Base-by-base conservation (phyloP, 768 basidiomycete genomes). In the Boletus coccyginus region DNA sequence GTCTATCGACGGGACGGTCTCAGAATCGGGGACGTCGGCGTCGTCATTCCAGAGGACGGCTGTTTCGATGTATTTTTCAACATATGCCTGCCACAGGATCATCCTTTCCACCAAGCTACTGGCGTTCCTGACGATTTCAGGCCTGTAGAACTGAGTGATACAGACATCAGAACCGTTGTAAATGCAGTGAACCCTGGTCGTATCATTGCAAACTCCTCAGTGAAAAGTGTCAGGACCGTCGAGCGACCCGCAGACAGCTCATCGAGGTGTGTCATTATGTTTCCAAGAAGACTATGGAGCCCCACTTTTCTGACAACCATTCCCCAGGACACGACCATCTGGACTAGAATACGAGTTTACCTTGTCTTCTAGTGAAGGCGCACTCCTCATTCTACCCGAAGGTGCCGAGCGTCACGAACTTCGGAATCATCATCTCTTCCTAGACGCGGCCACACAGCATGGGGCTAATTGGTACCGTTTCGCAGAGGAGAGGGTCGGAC, bases 21-120 rank as follows among this genome's bases (percentile, higher is more conserved):
- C 35, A 64, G 53, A 36, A 71, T 74, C 7, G 72, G 74, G 8
- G 74, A 76, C 46, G 68, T 74, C 5, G 70, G 71, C 3, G 61
- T 74, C 24, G 48, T 75, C 16, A 27, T 52, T 21, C 52, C 52
- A 2, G 43, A 52, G 12, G 43, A 52, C 19, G 52, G 52, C 14
- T 44, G 43, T 12, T 52, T 52, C 35, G 52, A 52, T 27, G 52
- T 45, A 24, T 52, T 52, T 19, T 52, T 52, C n/a, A 52, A 52
- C 45, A 64, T 75, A 3, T 71, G 67, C 36, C 59, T 71, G 13
- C 63, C 69, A 45, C 69, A 61, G 7, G 62, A 72, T n/a, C 70
- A 75, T 44, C 36, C 58, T 2, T 61, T 49, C n/a, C 48, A 57
- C 9, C 42, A 33, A 32, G 44, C 43, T 9, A 53, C 45, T 8